Evolutionary conservation across 2,329 filamentous ascomycete species (phyloP), one percentile per base, ranked within the genome.

Genomic region (Arthrobotrys musiformis): DNA sequence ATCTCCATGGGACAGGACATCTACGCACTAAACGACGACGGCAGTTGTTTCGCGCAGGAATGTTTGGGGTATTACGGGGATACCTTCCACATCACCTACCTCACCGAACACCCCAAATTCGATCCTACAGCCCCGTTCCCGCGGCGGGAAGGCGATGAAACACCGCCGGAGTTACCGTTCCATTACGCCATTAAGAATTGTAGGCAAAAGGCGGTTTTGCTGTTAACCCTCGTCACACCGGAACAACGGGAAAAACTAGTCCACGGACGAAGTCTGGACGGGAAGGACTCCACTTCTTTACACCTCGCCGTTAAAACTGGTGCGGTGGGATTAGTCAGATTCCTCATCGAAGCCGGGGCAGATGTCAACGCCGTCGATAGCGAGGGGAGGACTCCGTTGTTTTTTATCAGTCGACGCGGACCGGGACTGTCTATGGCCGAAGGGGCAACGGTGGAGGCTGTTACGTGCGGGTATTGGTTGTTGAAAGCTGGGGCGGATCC

Each of bases 401-500:
- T 69, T 35, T 70, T 48, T 61, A 67, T 67, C 9, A 70, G 46
- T 35, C 44, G 64, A n/a, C 56, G 72, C 7, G 63, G 37, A 2
- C 24, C 44, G 6, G 64, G 64, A 33, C 48, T 66, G 19, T 70
- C 63, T 2, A 24, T 76, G 0, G 46, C 48, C 6, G 72, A 70
- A 11, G 64, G 64, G 4, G 56, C 44, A 19, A 17, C 24, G 0
- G 9, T 8, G 1, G 72, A 76, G 46, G 4, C 72, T 17, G 33
- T 66, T 8, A 76, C 72, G 2, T 37, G 46, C 4, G 73, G 33
- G 37, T 70, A 77, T 62, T 77, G 70, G 50, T 19, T 77, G 22
- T 60, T 77, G 33, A 40, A 77, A 28, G 73, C 73, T 13, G 73
- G 73, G n/a, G 72, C 72, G 46, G 58, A 76, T 46, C 13, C 33